phyloP scores from a whole-genome alignment of 306 rosid species.

The Astragalus membranaceus region DNA sequence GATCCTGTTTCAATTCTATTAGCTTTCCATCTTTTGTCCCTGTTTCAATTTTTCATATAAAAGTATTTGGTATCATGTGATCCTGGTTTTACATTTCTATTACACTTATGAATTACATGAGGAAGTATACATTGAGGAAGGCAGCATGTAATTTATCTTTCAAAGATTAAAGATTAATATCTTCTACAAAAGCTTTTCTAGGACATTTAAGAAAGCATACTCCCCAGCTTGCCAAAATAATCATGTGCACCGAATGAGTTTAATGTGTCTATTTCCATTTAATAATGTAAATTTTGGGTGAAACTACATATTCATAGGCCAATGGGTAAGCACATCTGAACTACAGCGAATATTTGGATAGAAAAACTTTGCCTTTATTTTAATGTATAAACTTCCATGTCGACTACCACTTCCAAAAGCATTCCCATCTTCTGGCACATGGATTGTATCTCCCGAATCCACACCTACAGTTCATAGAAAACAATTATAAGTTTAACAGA shows the following conservation, averaged over 20 bases:
- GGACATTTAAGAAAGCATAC: background rate
- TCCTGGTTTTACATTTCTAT: background rate
- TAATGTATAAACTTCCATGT: constrained; percentile 71
- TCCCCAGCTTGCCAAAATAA: background rate
- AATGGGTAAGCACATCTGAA: constrained; percentile 7
- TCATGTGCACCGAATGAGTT: background rate
- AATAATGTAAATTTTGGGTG: background rate
- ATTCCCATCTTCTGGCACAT: constrained; percentile 91
- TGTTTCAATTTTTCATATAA: background rate
- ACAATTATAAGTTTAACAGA: background rate
- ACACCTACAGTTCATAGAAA: constrained; percentile 55
- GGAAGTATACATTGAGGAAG: background rate
- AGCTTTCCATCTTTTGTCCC: too few relatives aligned
- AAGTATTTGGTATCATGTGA: background rate
- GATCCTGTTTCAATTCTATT: too few relatives aligned
- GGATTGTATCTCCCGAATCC: constrained; percentile 88
- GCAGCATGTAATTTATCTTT: background rate
- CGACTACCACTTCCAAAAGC: constrained; percentile 60
- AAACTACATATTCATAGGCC: background rate
- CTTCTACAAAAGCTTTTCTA: background rate
- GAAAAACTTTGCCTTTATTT: constrained; percentile 52
- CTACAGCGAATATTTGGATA: background rate
- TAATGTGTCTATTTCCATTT: background rate
- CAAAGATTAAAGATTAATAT: background rate
- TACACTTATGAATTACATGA: background rate